Base-by-base conservation (phyloP, 1,139 yeast species). In the Groenewaldozyma sp. region DNA sequence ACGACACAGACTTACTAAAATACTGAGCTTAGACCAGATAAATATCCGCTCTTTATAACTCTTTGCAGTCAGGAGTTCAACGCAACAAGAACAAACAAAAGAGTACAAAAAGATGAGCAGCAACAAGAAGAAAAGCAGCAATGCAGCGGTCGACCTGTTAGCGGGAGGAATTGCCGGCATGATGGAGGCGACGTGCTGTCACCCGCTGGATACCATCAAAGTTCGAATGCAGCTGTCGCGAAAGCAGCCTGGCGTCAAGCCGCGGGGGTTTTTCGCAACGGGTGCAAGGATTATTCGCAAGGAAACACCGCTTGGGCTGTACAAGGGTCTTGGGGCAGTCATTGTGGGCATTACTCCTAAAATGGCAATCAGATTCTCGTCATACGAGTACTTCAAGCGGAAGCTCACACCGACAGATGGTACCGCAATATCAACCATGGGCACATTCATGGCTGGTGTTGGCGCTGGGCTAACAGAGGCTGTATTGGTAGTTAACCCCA, bases 391-490 rank as follows among this genome's bases (percentile, higher is more conserved):
- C 55, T 88, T 82, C 70, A 78, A 94, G 63, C 71, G 78, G 19
- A 64, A 78, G 45, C 71, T 88, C 50, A 74, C 76, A 47, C 70
- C 71, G 45, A 57, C 54, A 21, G 76, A 81, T 35, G 94, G 94
- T 21, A 65, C 71, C 24, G 78, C 83, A 40, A 67, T 87, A 38
- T 76, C 93, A 11, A 78, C 81, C 34, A 54, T 67, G 33, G 55
- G 61, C 41, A 84, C 91, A 13, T 91, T 91, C 59, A 51, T 82
- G 45, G 91, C 96, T 36, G 98, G 98, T 67, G 94, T 91, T 28
- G 93, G 95, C 62, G 97, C 98, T 14, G 98, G 98, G 68, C 70
- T 86, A 58, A 86, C 96, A 41, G 98, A 91, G 65, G 96, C 97
- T 2, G 91, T 91, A 42, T 62, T 83, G 47, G 91, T 91, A 46